Conservation (phyloP, 805 yeast species). For the Candida koratica region DNA sequence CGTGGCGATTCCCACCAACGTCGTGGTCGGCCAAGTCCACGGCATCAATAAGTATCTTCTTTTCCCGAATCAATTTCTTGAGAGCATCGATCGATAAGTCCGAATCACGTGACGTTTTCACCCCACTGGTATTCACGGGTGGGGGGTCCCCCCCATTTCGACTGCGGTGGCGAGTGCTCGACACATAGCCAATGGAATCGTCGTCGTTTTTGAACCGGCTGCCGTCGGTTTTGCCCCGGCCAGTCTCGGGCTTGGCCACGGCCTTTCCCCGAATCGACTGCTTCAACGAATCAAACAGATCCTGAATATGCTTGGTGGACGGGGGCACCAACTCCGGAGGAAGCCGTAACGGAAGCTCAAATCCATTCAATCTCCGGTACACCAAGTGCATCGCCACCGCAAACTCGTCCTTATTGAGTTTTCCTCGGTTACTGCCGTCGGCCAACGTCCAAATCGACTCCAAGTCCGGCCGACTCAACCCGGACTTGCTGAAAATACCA, state of each 20-base stretch:
- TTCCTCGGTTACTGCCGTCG: constrained; percentile 79
- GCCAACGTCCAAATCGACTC: constrained; percentile 90
- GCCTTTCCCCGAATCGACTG: constrained; percentile 46
- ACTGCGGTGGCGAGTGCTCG: constrained; percentile 60
- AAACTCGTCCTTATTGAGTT: constrained; percentile 83
- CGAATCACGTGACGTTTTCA: constrained; percentile 23
- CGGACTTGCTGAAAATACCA: constrained; percentile 84
- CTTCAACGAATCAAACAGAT: constrained; percentile 67
- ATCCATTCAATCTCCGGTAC: constrained; percentile 84
- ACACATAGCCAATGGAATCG: constrained; percentile 59
- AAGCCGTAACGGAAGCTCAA: constrained; percentile 71
- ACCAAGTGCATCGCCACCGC: constrained; percentile 97
- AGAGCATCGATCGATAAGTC: constrained; percentile 50
- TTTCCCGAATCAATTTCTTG: constrained; percentile 65
- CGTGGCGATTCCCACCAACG: constrained; percentile 24
- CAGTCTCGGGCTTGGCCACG: constrained; percentile 19
- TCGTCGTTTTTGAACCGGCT: constrained; percentile 66
- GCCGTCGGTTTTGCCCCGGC: constrained; percentile 25
- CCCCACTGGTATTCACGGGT: constrained; percentile 15
- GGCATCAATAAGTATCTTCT: constrained; percentile 66
- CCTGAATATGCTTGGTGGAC: constrained; percentile 69
- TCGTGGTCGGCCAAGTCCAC: constrained; percentile 64
- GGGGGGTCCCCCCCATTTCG: constrained; percentile 20
- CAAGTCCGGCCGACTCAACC: constrained; percentile 77
- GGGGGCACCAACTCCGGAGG: constrained; percentile 93